These are phyloP conservation scores for Sistotremastrum suecicum DNA, from an alignment of 768 basidiomycete species.

Conservation along the genomic window DNA sequence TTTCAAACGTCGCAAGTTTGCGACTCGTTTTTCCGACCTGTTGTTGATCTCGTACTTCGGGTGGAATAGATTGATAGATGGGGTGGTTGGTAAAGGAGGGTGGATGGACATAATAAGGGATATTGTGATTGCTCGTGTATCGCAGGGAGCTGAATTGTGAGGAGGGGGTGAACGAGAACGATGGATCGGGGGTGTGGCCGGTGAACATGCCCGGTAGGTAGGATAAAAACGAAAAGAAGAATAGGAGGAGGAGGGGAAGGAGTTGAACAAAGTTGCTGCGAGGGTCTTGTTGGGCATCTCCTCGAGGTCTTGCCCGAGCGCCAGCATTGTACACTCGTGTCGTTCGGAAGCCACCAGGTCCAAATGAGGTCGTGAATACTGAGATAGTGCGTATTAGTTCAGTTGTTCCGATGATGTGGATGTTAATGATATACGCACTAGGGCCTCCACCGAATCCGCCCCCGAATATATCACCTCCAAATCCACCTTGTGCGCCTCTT, in stretches of 20 bases:
- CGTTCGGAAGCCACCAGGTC: slow-evolving; percentile 69
- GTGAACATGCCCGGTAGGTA: slow-evolving; percentile 68
- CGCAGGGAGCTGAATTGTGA: slow-evolving; percentile 55
- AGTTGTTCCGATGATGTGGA: no score
- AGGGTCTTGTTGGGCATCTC: slow-evolving; percentile 24
- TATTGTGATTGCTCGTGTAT: slow-evolving; percentile 50
- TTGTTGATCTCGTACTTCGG: slow-evolving; percentile 18
- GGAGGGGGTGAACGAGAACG: slow-evolving; percentile 53
- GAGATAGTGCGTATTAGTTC: slow-evolving; percentile 9
- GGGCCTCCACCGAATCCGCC: slow-evolving; percentile 28
- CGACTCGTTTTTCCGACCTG: slow-evolving; percentile 1
- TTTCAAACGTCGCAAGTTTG: slow-evolving; percentile 55
- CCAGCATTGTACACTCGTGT: slow-evolving; percentile 38
- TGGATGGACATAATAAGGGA: slow-evolving; percentile 77
- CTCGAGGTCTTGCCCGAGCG: slow-evolving; percentile 19
- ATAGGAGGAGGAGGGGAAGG: slow-evolving; percentile 71
- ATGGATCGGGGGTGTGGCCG: slow-evolving; percentile 59
- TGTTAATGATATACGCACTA: slow-evolving; percentile 7
- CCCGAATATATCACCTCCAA: slow-evolving; percentile 40
- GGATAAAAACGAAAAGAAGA: slow-evolving; percentile 72
- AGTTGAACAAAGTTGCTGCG: slow-evolving; percentile 63
- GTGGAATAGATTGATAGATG: slow-evolving; percentile 58
- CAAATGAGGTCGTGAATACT: slow-evolving; percentile 72
- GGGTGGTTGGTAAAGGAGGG: slow-evolving; percentile 68
- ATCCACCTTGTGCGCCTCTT: slow-evolving; percentile 36